Percentiles rank a stretch among this genome's conserved stretches.
These are phyloP conservation scores for Penicillium sp. DNA, from an alignment of 2,329 filamentous ascomycete genomes.

Conservation along the genomic window DNA sequence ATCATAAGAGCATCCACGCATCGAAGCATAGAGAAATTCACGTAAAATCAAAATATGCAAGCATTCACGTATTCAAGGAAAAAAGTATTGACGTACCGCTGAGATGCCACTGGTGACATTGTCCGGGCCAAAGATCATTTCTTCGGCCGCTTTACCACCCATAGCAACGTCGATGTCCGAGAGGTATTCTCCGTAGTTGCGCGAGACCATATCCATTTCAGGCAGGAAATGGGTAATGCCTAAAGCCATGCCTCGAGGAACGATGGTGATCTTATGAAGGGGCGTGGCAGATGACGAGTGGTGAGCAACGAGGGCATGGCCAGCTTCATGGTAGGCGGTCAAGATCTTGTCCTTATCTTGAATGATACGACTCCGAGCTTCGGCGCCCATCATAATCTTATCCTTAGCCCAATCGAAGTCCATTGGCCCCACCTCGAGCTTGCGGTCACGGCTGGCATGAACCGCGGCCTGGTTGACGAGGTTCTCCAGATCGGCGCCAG, in stretches of 20 bases:
- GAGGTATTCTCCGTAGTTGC: conserved; percentile 76
- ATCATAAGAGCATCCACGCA: too few relatives aligned
- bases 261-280: conserved; percentile 95
- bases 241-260: conserved; percentile 78
- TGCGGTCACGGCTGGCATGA: conserved; percentile 82
- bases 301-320: conserved; percentile 84
- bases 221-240: conserved; percentile 85
- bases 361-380: conserved; percentile 83
- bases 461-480: conserved; percentile 94
- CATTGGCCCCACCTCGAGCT: conserved; percentile 63
- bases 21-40: too few relatives aligned
- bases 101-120: conserved; percentile 86
- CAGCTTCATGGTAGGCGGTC: conserved; percentile 95
- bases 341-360: conserved; percentile 88
- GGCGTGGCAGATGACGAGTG: conserved; percentile 69
- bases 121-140: conserved; percentile 85
- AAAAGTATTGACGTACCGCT: conserved; percentile 50
- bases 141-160: conserved; percentile 81
- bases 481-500: conserved; percentile 92
- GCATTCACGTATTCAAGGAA: too few relatives aligned
- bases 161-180: conserved; percentile 73
- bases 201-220: conserved; percentile 86
- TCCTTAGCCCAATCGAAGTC: conserved; percentile 98
- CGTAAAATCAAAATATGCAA: too few relatives aligned
- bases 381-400: conserved; percentile 94